phyloP scores from a whole-genome alignment of 2,329 filamentous ascomycete genomes.

The Paramyrothecium roridum region DNA sequence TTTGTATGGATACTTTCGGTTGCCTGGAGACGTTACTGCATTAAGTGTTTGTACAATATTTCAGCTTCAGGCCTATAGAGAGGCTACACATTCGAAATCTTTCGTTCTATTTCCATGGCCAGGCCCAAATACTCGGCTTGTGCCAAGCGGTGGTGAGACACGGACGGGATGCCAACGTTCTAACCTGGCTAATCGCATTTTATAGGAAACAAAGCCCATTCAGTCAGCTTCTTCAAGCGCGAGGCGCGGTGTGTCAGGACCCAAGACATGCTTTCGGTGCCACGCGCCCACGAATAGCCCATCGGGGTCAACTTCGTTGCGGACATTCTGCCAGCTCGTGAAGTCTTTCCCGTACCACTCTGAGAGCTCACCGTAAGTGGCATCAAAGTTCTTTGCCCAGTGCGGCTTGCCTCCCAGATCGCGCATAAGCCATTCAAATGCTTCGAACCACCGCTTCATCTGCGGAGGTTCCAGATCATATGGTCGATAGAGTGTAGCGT shows the following conservation, averaged over 20 bases:
- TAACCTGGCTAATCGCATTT: no score
- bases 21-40: no score
- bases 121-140: no score
- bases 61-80: no score
- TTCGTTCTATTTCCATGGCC: no score
- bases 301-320: background rate
- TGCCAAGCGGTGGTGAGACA: no score
- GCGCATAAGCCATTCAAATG: background rate
- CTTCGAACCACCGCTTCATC: background rate
- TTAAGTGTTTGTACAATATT: no score
- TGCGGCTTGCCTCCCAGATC: slow-evolving; percentile 1
- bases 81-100: no score
- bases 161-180: no score
- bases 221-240: background rate
- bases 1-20: no score
- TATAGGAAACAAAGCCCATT: no score
- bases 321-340: background rate
- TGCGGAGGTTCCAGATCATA: background rate
- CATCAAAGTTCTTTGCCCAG: background rate
- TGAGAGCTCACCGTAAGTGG: background rate
- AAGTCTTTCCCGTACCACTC: background rate
- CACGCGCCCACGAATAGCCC: background rate
- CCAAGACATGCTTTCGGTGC: background rate
- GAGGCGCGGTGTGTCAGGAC: background rate
- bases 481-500: background rate